Base-by-base conservation (phyloP, 2,329 filamentous ascomycete genomes). In the Fusarium stilboides region DNA sequence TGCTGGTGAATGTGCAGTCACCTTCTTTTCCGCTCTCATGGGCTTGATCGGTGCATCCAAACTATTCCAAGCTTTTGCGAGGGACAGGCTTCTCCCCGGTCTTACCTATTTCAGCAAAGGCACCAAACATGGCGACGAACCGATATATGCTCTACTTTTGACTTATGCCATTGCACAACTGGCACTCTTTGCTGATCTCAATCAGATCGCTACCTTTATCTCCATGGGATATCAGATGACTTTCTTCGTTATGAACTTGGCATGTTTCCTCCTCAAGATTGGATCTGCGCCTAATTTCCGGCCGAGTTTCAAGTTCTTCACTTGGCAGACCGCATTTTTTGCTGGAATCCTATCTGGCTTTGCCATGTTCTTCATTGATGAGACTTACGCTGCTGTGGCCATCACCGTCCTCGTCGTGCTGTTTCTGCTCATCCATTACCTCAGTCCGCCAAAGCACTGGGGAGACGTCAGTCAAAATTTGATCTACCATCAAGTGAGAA, bases 221-320 rank as follows among this genome's bases (percentile, higher is more conserved):
- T 95, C 94, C 3, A 97, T 97, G 92, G 92, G 92, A 17, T 97
- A 96, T 76, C 88, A 96, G 85, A 95, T 97, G 91, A 97, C 94
- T 0, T 97, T 97, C 75, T 87, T 97, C 51, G 92, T 95, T 40
- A 96, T 93, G 79, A 97, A 97, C 69, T 80, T 97, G 10, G 94
- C 94, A 8, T 97, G 93, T 71, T 97, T 97, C 73, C 82, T 97
- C 2, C 85, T 97, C 57, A 95, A 95, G 77, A 91, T 97, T 58
- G 91, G 93, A 2, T 95, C 94, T 1, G 94, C 94, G 0, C 94
- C 94, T 6, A 97, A 97, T 76, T 97, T 97, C 72, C 86, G 94
- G 24, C 94, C 94, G 1, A 93, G 92, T 0, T 97, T 97, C 79
- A 92, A 93, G 75, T 95, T 94, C 76, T 97, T 97, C 81, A 94